A percentile compares a stretch with the other conserved stretches of the same genome.
Conservation (phyloP, 768 basidiomycete species). For the Trametes cingulata region DNA sequence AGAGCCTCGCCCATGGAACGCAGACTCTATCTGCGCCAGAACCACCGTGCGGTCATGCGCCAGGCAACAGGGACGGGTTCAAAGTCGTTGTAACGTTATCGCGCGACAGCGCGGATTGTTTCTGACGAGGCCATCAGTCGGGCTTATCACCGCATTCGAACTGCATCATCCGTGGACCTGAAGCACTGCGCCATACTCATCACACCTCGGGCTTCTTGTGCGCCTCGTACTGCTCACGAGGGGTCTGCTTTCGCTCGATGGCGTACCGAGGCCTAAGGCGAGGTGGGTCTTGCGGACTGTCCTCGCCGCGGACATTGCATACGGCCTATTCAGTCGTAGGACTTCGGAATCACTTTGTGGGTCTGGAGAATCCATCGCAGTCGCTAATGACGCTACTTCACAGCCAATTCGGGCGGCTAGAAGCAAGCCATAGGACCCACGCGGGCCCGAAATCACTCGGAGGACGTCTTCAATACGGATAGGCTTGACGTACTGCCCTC, state of each 20-base stretch:
- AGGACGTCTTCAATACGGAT: neutral
- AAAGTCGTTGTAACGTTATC: neutral
- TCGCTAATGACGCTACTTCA: neutral
- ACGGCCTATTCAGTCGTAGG: neutral
- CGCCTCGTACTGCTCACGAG: neutral
- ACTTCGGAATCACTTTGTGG: neutral
- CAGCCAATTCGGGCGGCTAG: neutral
- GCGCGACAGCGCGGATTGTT: neutral
- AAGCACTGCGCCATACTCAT: neutral
- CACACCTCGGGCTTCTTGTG: neutral
- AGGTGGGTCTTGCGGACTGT: neutral
- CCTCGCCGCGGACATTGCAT: neutral
- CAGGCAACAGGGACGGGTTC: neutral
- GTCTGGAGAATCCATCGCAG: neutral
- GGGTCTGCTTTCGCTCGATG: neutral
- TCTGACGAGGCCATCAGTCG: neutral
- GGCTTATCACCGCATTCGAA: constrained; percentile 2
- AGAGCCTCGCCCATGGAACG: neutral
- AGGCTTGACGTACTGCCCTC: constrained; percentile 1
- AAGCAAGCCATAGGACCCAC: neutral
- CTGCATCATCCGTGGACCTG: neutral
- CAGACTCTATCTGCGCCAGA: neutral
- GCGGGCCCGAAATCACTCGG: neutral
- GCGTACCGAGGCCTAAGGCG: neutral
- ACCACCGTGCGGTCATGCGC: constrained; percentile 4